These are phyloP conservation scores for Skeletonema menzelii DNA, from an alignment of 108 stramenopile species.

Conservation along the genomic window DNA sequence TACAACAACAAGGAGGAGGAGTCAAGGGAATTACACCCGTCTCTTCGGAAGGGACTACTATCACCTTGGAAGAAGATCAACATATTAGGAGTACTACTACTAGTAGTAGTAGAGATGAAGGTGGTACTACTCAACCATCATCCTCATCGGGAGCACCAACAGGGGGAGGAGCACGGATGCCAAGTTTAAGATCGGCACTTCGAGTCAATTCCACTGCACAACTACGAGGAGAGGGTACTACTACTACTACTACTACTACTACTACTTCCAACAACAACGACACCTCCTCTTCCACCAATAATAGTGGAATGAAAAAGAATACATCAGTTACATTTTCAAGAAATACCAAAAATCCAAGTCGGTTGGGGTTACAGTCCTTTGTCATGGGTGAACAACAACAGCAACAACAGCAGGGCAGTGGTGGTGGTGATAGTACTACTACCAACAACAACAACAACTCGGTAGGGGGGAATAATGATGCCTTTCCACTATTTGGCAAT, in stretches of 20 bases:
- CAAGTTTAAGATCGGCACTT: neutral
- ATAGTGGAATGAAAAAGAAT: constrained; percentile 18
- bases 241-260: neutral
- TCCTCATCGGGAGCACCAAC: neutral
- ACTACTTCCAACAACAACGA: neutral
- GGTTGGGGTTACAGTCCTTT: neutral
- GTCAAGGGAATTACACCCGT: neutral
- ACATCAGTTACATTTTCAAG: constrained; percentile 25
- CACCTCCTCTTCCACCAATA: too few relatives aligned
- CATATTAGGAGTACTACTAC: too few relatives aligned
- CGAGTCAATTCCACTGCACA: neutral
- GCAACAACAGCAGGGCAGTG: neutral
- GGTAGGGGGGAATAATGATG: neutral
- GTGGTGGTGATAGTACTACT: neutral
- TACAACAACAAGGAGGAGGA: neutral
- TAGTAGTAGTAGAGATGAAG: neutral
- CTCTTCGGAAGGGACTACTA: neutral
- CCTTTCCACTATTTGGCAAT: neutral
- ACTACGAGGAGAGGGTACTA: too few relatives aligned
- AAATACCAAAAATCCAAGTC: constrained; percentile 20
- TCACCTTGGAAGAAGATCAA: neutral
- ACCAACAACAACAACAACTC: too few relatives aligned
- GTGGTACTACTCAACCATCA: neutral
- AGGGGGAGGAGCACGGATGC: neutral
- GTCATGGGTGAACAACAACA: neutral